phyloP scores from a whole-genome alignment of 2,329 filamentous ascomycete genomes.

The Gliomastix tumulicola region DNA sequence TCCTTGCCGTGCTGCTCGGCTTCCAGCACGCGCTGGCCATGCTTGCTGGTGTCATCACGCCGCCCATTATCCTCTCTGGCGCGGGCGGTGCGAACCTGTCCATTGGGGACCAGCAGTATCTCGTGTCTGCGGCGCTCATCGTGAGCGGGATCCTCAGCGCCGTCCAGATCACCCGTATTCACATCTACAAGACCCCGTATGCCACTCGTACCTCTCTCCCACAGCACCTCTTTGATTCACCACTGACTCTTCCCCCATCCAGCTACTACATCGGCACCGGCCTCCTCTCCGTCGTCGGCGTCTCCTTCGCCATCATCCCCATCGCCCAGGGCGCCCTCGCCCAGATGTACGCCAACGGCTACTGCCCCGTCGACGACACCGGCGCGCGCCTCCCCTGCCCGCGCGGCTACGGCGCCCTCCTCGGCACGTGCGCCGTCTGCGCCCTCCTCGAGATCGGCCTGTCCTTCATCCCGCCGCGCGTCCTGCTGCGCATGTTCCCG shows the following conservation, averaged over 20 bases:
- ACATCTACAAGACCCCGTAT: conserved; percentile 58
- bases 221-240: too few species aligned
- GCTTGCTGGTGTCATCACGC: conserved; percentile 69
- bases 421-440: conserved; percentile 62
- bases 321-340: conserved; percentile 64
- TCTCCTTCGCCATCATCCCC: conserved; percentile 71
- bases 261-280: conserved; percentile 75
- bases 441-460: conserved; percentile 65
- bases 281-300: conserved; percentile 71
- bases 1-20: conserved; percentile 67
- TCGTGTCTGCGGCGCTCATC: conserved; percentile 72
- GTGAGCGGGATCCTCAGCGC: conserved; percentile 69
- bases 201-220: conserved; percentile 14
- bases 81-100: conserved; percentile 57
- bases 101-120: conserved; percentile 59
- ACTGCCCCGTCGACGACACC: conserved; percentile 47
- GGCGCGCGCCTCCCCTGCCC: conserved; percentile 68
- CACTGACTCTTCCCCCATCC: background rate
- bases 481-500: conserved; percentile 68
- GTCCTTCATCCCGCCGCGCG: conserved; percentile 64
- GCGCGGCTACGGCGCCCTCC: conserved; percentile 63
- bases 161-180: conserved; percentile 72
- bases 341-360: conserved; percentile 74
- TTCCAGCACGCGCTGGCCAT: conserved; percentile 76
- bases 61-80: conserved; percentile 64